Evolutionary conservation across 2,329 filamentous ascomycete species (phyloP), one percentile per base, ranked within the genome.

Genomic region (Colletotrichum graminicola): DNA sequence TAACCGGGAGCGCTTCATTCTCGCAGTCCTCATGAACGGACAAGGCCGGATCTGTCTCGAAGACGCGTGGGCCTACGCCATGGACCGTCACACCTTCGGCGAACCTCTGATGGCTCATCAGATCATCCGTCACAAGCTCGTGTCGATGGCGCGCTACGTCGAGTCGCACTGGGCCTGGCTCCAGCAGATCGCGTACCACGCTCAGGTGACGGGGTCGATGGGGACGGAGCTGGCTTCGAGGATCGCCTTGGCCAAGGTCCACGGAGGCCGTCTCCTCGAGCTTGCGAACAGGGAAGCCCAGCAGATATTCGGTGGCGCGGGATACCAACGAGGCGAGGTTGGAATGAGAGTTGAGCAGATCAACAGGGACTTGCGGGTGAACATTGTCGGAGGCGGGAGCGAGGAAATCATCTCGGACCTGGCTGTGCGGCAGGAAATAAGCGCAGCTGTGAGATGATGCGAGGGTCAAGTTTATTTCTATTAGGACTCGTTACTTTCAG

Each of bases 81-180:
- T 82, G 57, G 82, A 79, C 7, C 81, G 88, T 5, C 81, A 88
- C 67, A 90, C 89, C 0, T 91, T 91, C 75, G 89, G 89, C 41
- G 85, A 85, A 51, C 85, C 87, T 0, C 80, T 91, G 6, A 86
- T 91, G 67, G 77, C 84, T 16, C 87, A 87, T 75, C 87, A 90
- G 62, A 86, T 89, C 55, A 91, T 91, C 66, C 83, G 86, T 26
- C 82, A 85, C 23, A 91, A 91, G 77, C 83, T 91, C 26, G 84
- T 86, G 23, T 87, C 86, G 47, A 84, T 91, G 64, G 88, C 87
- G 0, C 82, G 87, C 14, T 84, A 87, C 74, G 85, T 91, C 26
- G 89, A 91, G 74, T 86, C 87, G 0, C 86, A 88, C 61, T 89
- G 87, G 78, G 87, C 89, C 0, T 91, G 88, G 80, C 78, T 91